Conservation (phyloP, 345 rosid species). For the Heritiera fomes region DNA sequence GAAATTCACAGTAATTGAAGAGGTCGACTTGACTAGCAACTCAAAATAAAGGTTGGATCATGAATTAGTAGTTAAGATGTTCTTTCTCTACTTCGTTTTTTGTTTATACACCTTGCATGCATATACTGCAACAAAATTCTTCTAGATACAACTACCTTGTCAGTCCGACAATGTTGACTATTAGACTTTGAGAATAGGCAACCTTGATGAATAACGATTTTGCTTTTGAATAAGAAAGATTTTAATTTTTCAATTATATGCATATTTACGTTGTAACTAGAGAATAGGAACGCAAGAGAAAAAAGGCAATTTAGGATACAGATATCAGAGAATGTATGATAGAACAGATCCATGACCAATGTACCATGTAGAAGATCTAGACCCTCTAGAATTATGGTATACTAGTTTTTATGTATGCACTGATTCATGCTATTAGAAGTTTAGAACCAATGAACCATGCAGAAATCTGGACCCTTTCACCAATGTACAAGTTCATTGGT, state of each 20-base stretch:
- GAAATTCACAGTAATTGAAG: not conserved
- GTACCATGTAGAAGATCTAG: not conserved
- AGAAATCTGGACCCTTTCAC: not conserved
- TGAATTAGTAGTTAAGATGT: not conserved
- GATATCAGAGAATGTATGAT: not conserved
- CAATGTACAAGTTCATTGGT: no score
- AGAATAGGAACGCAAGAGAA: not conserved
- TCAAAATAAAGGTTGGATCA: not conserved
- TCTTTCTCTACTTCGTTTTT: no score
- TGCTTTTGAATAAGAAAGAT: no score
- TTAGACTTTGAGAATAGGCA: not conserved
- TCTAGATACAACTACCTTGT: not conserved
- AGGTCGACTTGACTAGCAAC: not conserved
- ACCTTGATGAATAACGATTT: not conserved
- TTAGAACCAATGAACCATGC: not conserved
- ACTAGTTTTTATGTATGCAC: not conserved
- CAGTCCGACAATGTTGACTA: not conserved
- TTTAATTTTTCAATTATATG: no score
- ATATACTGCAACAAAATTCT: not conserved
- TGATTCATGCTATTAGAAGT: not conserved
- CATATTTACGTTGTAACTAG: no score
- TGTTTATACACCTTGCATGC: not conserved
- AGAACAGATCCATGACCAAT: conserved; percentile 5
- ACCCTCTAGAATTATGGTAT: not conserved
- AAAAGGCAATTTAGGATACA: not conserved